Conservation (phyloP, 2,329 filamentous ascomycete species). For the Colletotrichum camelliae region DNA sequence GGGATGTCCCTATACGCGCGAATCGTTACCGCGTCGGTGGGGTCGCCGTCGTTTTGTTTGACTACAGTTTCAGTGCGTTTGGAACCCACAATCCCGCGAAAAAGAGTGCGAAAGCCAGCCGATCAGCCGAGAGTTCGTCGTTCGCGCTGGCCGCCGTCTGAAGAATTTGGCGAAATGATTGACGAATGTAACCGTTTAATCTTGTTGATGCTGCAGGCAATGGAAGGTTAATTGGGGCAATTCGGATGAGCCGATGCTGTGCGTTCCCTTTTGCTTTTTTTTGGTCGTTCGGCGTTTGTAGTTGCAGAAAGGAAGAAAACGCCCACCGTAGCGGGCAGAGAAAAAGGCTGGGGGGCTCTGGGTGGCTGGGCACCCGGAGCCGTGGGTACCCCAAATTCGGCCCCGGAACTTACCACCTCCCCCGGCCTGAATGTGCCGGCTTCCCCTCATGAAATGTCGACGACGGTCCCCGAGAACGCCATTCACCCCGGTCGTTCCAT, state of each 20-base stretch:
- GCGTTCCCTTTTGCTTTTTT: not conserved
- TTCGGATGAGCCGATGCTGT: not conserved
- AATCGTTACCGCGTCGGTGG: not conserved
- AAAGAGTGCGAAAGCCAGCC: not conserved
- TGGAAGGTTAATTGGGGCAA: not conserved
- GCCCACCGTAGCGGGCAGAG: not conserved
- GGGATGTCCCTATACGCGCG: not conserved
- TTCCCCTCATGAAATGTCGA: not conserved
- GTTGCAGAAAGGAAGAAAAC: not conserved
- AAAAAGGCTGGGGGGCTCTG: not conserved
- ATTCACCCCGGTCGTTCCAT: not conserved
- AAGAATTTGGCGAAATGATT: not conserved
- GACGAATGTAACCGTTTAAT: not conserved
- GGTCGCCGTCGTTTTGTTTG: constrained; percentile 5
- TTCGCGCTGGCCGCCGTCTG: not conserved
- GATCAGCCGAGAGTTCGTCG: not conserved
- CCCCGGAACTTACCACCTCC: not conserved
- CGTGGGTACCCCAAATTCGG: constrained; percentile 14
- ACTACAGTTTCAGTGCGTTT: constrained; percentile 15
- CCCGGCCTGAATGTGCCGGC: not conserved
- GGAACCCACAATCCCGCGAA: not conserved
- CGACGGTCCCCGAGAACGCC: not conserved
- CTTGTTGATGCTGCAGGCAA: not conserved
- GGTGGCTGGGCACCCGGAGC: constrained; percentile 12
- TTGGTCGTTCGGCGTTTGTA: not conserved